Percentiles rank a stretch among this genome's conserved stretches.
Evolutionary conservation across 2,329 filamentous ascomycete species (phyloP).

Genomic region (Ascosphaera acerosa): DNA sequence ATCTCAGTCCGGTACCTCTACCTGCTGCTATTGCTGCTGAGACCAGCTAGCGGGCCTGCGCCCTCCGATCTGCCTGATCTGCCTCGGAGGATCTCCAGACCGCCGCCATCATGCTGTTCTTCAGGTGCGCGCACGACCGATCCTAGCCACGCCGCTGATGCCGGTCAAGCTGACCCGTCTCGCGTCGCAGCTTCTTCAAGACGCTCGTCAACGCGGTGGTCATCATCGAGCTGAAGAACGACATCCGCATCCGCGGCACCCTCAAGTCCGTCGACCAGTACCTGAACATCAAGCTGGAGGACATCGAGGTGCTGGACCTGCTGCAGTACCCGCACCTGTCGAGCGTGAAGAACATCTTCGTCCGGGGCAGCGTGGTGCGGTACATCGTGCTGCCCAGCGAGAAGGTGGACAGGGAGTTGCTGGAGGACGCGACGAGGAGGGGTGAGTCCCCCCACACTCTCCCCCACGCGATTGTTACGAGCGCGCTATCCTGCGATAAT

Average conservation of each 20-base stretch:
- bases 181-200: slow-evolving; percentile 62
- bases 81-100: too few relatives aligned
- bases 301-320: slow-evolving; percentile 80
- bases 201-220: slow-evolving; percentile 93
- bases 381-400: slow-evolving; percentile 71
- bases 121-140: slow-evolving; percentile 19
- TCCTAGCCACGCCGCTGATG: neutral
- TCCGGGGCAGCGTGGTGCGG: slow-evolving; percentile 72
- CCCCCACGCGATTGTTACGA: slow-evolving; percentile 1
- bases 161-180: too few relatives aligned
- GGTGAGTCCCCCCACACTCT: slow-evolving; percentile 24
- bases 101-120: slow-evolving; percentile 24
- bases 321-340: slow-evolving; percentile 81
- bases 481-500: slow-evolving; percentile 2
- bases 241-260: slow-evolving; percentile 86
- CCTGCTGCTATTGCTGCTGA: too few relatives aligned
- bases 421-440: slow-evolving; percentile 80
- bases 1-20: too few relatives aligned
- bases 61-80: too few relatives aligned
- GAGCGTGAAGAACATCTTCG: slow-evolving; percentile 88
- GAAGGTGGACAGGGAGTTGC: slow-evolving; percentile 59
- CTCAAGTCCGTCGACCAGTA: slow-evolving; percentile 97
- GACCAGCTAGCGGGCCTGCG: too few relatives aligned
- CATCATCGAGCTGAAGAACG: slow-evolving; percentile 97
- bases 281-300: slow-evolving; percentile 95